Evolutionary conservation across 495 filamentous ascomycete genomes (phyloP).

Genomic region (Neurospora sp.): DNA sequence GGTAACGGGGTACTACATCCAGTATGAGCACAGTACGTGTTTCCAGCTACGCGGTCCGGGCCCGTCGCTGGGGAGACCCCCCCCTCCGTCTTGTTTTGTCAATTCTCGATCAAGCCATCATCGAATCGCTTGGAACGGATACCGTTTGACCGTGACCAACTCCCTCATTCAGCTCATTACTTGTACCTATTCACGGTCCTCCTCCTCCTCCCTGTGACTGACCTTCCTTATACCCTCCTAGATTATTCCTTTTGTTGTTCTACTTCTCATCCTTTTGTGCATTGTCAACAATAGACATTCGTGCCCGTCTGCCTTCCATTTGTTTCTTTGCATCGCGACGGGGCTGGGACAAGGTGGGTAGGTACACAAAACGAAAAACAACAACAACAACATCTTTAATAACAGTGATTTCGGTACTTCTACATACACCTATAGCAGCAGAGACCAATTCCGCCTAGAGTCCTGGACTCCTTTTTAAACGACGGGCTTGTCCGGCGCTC

Average conservation of each 20-base stretch:
- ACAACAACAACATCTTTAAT: background rate
- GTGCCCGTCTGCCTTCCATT: background rate
- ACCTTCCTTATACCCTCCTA: background rate
- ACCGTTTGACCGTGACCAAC: background rate
- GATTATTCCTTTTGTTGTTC: background rate
- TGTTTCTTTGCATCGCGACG: background rate
- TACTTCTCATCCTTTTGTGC: too few relatives aligned
- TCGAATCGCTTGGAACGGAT: background rate
- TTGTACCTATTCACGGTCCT: background rate
- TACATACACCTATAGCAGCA: background rate
- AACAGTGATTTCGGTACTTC: background rate
- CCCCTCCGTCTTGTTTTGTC: background rate
- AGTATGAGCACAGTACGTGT: background rate
- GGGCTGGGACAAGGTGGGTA: background rate
- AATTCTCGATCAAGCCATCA: background rate
- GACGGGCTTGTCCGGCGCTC: background rate
- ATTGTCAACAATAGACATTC: background rate
- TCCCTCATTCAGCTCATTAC: background rate
- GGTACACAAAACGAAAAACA: background rate
- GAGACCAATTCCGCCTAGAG: background rate
- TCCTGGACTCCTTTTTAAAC: background rate
- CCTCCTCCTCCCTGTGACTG: background rate
- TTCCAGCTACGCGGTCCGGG: background rate
- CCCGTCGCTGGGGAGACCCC: background rate
- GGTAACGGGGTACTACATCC: background rate